phyloP scores from a whole-genome alignment of 2,329 filamentous ascomycete genomes.

The Fusarium temperatum region DNA sequence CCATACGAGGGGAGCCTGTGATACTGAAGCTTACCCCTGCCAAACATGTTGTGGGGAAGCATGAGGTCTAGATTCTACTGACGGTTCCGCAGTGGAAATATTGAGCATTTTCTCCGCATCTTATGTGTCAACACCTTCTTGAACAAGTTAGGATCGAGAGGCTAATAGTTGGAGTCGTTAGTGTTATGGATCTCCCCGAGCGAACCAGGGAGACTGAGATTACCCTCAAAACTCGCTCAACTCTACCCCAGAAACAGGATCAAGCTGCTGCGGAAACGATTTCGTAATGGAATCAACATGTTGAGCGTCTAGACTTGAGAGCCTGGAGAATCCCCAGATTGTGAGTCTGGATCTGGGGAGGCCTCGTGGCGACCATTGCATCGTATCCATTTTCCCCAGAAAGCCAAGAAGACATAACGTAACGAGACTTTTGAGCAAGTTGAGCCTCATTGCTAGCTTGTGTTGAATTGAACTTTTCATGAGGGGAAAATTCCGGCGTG shows the following conservation, averaged over 20 bases:
- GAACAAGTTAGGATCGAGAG: slow-evolving; percentile 17
- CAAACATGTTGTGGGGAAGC: slow-evolving; percentile 4
- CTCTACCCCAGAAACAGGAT: slow-evolving; percentile 30
- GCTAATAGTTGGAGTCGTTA: slow-evolving; percentile 35
- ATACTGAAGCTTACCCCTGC: not conserved
- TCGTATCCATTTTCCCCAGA: slow-evolving; percentile 32
- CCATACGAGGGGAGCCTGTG: not conserved
- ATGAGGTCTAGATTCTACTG: slow-evolving; percentile 28
- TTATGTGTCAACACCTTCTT: slow-evolving; percentile 28
- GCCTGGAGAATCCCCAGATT: slow-evolving; percentile 33
- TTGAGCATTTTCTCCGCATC: slow-evolving; percentile 27
- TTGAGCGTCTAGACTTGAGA: slow-evolving; percentile 24
- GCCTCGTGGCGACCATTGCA: slow-evolving; percentile 18
- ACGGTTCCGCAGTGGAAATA: slow-evolving; percentile 32
- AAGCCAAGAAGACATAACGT: slow-evolving; percentile 27
- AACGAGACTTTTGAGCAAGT: slow-evolving; percentile 5
- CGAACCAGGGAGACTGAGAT: slow-evolving; percentile 20
- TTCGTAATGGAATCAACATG: slow-evolving; percentile 33
- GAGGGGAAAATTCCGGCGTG: slow-evolving; percentile 30
- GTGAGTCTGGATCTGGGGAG: slow-evolving; percentile 12
- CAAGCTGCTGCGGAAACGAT: slow-evolving; percentile 23
- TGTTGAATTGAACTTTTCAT: not conserved
- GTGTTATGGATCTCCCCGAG: slow-evolving; percentile 19
- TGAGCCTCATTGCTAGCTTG: slow-evolving; percentile 20
- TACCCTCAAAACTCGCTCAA: slow-evolving; percentile 4